Percentiles rank a stretch among this genome's conserved stretches.
Evolutionary conservation across 73 alveolate species (phyloP).

Genomic region (Paramecium primaurelia): DNA sequence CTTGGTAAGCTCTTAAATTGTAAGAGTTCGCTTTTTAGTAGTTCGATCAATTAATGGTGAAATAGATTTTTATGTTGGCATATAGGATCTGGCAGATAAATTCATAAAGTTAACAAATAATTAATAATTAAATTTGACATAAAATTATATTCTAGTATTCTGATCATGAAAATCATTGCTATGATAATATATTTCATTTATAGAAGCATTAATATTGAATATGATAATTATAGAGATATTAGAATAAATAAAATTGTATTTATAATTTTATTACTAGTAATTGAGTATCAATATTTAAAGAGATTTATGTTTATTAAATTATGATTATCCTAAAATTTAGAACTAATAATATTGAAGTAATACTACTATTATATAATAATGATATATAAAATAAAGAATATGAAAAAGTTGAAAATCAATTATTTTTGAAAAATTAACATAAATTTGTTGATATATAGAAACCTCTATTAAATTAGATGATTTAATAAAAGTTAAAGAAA

Average conservation of each 20-base stretch:
- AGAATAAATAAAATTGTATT: neutral
- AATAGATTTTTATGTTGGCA: neutral
- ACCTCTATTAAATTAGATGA: neutral
- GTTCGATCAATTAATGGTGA: neutral
- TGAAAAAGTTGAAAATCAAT: neutral
- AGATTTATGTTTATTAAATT: neutral
- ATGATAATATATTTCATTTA: neutral
- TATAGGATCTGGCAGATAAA: constrained; percentile 11
- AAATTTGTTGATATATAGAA: neutral
- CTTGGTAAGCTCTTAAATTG: neutral
- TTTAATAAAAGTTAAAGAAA: neutral
- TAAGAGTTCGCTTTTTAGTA: neutral
- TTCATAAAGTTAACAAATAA: neutral
- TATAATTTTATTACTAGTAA: neutral
- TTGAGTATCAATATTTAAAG: neutral
- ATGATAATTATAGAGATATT: neutral
- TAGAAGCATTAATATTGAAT: neutral
- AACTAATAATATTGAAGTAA: neutral
- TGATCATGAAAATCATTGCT: neutral
- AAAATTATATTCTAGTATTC: neutral
- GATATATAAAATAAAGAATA: neutral
- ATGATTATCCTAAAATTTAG: too few species aligned
- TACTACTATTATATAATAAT: neutral
- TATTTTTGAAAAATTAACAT: neutral
- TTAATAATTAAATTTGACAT: neutral